These are phyloP conservation scores for Pythium coloratum DNA, from an alignment of 352 stramenopile species.

Conservation along the genomic window DNA sequence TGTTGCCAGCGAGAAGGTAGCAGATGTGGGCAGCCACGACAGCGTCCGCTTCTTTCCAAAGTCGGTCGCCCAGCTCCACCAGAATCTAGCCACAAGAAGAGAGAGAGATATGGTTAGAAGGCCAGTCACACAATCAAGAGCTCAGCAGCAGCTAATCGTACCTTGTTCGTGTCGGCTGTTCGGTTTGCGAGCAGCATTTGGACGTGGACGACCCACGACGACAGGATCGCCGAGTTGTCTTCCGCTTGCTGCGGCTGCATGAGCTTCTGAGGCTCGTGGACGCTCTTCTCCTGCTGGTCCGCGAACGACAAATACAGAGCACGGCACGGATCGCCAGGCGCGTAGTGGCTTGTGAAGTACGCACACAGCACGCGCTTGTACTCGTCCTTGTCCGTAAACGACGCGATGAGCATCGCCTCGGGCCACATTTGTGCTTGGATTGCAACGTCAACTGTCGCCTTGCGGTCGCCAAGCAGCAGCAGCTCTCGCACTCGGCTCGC, in stretches of 20 bases:
- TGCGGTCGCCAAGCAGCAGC: conserved; percentile 74
- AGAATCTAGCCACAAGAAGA: conserved; percentile 44
- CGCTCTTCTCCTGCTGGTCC: conserved; percentile 82
- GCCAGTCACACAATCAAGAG: no score
- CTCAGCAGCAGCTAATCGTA: conserved; percentile 7
- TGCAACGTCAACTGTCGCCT: conserved; percentile 72
- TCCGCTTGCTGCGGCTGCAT: conserved; percentile 39
- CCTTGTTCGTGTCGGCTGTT: conserved; percentile 78
- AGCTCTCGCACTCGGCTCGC: conserved; percentile 63
- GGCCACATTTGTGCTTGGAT: conserved; percentile 84
- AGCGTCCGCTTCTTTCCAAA: conserved; percentile 67
- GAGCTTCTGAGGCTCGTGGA: conserved; percentile 80
- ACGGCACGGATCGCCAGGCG: conserved; percentile 69
- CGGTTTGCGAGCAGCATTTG: conserved; percentile 82
- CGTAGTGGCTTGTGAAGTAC: conserved; percentile 81
- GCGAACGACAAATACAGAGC: conserved; percentile 81
- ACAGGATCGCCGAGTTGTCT: conserved; percentile 58
- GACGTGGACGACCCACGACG: conserved; percentile 74
- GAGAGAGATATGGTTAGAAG: no score
- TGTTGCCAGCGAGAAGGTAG: conserved; percentile 73
- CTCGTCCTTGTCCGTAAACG: conserved; percentile 83
- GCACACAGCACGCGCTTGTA: conserved; percentile 79
- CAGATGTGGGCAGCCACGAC: conserved; percentile 79
- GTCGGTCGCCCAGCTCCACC: conserved; percentile 75
- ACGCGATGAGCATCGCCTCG: conserved; percentile 85